phyloP scores from a whole-genome alignment of 2,329 filamentous ascomycete species.

The Arthroderma sp. region DNA sequence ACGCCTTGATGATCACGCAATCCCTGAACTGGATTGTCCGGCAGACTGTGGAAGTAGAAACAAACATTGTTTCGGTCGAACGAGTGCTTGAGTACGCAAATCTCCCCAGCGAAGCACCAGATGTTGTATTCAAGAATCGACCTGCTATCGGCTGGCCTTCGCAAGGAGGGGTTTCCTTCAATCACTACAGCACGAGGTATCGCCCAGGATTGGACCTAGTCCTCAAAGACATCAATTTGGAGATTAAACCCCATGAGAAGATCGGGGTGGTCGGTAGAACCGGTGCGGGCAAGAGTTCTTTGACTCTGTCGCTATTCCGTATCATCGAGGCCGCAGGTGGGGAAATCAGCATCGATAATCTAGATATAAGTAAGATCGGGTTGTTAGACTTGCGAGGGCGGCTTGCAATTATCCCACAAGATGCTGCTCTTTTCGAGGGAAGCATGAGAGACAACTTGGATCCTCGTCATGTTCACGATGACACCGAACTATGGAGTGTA shows the following conservation, averaged over 20 bases:
- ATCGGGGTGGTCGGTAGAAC: conserved; percentile 95
- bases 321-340: conserved; percentile 82
- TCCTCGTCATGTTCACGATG: conserved; percentile 86
- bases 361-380: conserved; percentile 84
- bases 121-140: conserved; percentile 76
- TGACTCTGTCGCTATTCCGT: conserved; percentile 85
- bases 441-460: conserved; percentile 91
- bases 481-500: conserved; percentile 94
- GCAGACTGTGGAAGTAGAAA: conserved; percentile 98
- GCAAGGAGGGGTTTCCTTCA: conserved; percentile 75
- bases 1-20: conserved; percentile 91
- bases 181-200: conserved; percentile 89
- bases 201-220: conserved; percentile 80
- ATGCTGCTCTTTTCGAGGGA: conserved; percentile 89
- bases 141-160: conserved; percentile 86
- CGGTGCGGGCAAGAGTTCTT: conserved; percentile 86
- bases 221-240: conserved; percentile 78
- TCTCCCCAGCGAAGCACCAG: conserved; percentile 83
- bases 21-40: conserved; percentile 98
- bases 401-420: conserved; percentile 93
- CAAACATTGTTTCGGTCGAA: conserved; percentile 98
- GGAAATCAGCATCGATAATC: conserved; percentile 69
- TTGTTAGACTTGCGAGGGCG: conserved; percentile 76
- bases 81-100: conserved; percentile 89
- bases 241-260: conserved; percentile 94